Percentiles rank a stretch among this genome's conserved stretches.
Evolutionary conservation across 805 yeast genomes (phyloP).

Genomic region (Metschnikowia gelsemii): DNA sequence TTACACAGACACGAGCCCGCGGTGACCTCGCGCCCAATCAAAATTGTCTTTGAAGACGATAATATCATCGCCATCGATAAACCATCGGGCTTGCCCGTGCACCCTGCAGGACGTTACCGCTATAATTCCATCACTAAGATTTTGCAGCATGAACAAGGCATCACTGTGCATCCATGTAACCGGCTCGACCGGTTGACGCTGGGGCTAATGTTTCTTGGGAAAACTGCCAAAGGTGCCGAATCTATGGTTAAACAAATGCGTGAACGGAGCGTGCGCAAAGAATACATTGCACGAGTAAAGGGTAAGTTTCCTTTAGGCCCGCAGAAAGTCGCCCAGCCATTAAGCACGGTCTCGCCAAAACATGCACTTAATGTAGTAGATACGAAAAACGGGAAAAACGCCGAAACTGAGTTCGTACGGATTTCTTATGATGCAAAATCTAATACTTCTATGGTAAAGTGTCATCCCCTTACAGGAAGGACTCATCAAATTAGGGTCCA

Average conservation of each 20-base stretch:
- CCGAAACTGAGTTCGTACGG: conserved; percentile 68
- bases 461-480: conserved; percentile 88
- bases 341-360: conserved; percentile 71
- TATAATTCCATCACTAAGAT: conserved; percentile 75
- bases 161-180: conserved; percentile 74
- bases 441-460: conserved; percentile 67
- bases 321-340: conserved; percentile 62
- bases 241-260: conserved; percentile 67
- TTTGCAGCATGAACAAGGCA: conserved; percentile 66
- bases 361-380: conserved; percentile 61
- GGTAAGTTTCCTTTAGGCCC: conserved; percentile 73
- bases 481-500: conserved; percentile 96
- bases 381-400: conserved; percentile 58
- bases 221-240: conserved; percentile 76
- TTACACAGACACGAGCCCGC: conserved; percentile 92
- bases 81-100: conserved; percentile 94
- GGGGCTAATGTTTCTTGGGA: conserved; percentile 90
- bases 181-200: conserved; percentile 88
- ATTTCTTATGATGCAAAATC: conserved; percentile 62
- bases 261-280: conserved; percentile 72
- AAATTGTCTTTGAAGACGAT: conserved; percentile 71
- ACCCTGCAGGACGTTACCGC: conserved; percentile 87
- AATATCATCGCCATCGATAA: conserved; percentile 82
- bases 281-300: conserved; percentile 81
- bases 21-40: conserved; percentile 58